Percentiles rank a stretch among this genome's conserved stretches.
phyloP scores from a whole-genome alignment of 1,139 yeast genomes.

The Meyerozyma carpophila region DNA sequence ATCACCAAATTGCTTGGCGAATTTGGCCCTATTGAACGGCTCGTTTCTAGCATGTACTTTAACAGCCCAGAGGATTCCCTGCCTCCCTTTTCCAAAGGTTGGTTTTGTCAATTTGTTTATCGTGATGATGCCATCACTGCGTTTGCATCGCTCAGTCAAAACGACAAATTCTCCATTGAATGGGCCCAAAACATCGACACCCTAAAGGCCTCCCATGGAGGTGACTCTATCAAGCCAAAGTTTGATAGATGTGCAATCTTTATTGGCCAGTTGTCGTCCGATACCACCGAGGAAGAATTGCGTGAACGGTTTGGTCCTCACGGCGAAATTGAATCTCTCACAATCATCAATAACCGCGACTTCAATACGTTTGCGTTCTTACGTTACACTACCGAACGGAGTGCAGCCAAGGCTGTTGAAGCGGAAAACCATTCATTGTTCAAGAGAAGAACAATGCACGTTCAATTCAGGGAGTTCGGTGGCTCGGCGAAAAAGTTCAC shows the following conservation, averaged over 20 bases:
- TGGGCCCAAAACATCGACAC: constrained; percentile 80
- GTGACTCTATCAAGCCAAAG: constrained; percentile 9
- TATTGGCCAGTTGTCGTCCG: constrained; percentile 63
- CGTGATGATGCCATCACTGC: constrained; percentile 91
- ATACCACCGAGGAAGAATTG: constrained; percentile 51
- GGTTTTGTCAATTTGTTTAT: constrained; percentile 80
- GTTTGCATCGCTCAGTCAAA: constrained; percentile 61
- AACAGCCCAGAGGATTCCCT: constrained; percentile 21
- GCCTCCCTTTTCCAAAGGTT: constrained; percentile 34
- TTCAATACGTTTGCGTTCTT: constrained; percentile 61
- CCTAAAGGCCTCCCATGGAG: neutral
- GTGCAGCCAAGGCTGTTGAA: constrained; percentile 81
- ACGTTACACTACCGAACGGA: constrained; percentile 54
- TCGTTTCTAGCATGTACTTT: constrained; percentile 45
- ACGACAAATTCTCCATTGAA: constrained; percentile 52
- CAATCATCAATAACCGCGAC: constrained; percentile 34
- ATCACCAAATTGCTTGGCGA: constrained; percentile 36
- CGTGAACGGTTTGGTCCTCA: constrained; percentile 56
- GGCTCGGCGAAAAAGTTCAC: neutral
- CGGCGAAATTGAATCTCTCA: constrained; percentile 55
- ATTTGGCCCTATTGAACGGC: constrained; percentile 73
- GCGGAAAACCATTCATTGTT: constrained; percentile 76
- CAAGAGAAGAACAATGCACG: constrained; percentile 71
- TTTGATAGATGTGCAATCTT: constrained; percentile 72
- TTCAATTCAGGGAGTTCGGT: constrained; percentile 60